Evolutionary conservation across 805 yeast species (phyloP).

Genomic region (Wickerhamiella lipophila): DNA sequence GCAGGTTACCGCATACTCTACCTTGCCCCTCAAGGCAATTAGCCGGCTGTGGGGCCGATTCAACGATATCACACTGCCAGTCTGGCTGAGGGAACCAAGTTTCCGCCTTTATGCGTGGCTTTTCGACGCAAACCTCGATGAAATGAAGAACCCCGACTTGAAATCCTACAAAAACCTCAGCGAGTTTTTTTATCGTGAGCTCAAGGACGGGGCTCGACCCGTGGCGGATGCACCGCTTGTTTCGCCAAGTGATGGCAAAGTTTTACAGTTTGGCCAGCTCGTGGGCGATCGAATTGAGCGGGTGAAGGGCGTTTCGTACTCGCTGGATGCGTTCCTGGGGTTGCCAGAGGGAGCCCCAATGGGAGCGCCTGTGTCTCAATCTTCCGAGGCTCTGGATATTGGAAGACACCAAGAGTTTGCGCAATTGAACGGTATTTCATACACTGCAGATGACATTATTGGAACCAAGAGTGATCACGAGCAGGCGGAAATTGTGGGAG

Average conservation of each 20-base stretch:
- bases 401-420: constrained; percentile 63
- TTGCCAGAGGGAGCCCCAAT: constrained; percentile 18
- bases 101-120: constrained; percentile 60
- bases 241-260: constrained; percentile 89
- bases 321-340: constrained; percentile 80
- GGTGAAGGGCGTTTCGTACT: constrained; percentile 91
- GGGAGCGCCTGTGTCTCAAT: neutral
- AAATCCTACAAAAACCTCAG: constrained; percentile 64
- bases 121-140: constrained; percentile 83
- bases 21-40: constrained; percentile 79
- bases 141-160: constrained; percentile 74
- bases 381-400: constrained; percentile 25
- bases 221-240: constrained; percentile 54
- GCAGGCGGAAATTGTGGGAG: constrained; percentile 53
- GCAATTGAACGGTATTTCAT: constrained; percentile 58
- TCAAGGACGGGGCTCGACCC: constrained; percentile 70
- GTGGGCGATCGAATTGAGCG: constrained; percentile 67
- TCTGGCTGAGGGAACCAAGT: constrained; percentile 77
- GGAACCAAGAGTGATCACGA: constrained; percentile 38
- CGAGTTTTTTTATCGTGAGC: constrained; percentile 79
- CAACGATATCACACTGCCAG: constrained; percentile 70
- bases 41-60: constrained; percentile 93
- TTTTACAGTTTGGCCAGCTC: constrained; percentile 70
- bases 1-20: constrained; percentile 79
- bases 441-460: constrained; percentile 53